Base-by-base conservation (phyloP, 1,139 yeast species). In the Candida glucosophila region DNA sequence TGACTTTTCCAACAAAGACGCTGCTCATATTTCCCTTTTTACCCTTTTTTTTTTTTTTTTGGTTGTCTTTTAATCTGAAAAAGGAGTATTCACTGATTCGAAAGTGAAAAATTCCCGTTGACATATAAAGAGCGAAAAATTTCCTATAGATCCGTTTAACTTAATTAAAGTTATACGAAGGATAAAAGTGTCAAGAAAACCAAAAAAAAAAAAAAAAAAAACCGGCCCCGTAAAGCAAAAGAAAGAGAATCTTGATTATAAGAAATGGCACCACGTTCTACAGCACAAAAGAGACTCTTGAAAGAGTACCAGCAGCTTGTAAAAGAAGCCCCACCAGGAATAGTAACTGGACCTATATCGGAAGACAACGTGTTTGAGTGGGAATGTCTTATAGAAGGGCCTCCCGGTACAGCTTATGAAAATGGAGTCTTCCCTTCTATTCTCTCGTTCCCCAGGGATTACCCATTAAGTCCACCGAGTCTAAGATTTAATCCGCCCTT, bases 381-480 rank as follows among this genome's bases (percentile, higher is more conserved):
- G 98, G 93, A 83, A 37, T 90, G 98, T 49, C 57, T 86, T 30
- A 58, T 90, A 24, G 92, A 80, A 41, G 98, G 98, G 0, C 98
- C 98, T 1, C 67, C 75, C n/a, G 96, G 73, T 25, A 86, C 97
- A 0, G 82, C 93, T 3, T 90, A 85, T 47, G 97, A 86, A 43
- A 81, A 88, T 37, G 98, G 98, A 5, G 79, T 90, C 9, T 90
- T 86, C 49, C 81, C 90, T 14, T 96, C 97, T 1, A 58, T 62
- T 13, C 56, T 90, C 37, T 67, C 61, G n/a, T 90, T 90, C 51
- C 97, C 98, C 2, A 54, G 57, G 31, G 98, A 90, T 44, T 90
- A 90, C 47, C 98, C 98, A 1, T 61, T 90, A 39, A 75, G 86
- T 15, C 98, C 98, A 1, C 98, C 98, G 5, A 67, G 66, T 29